These are phyloP conservation scores for Coniochaeta sp. DNA, from an alignment of 2,329 filamentous ascomycete species.

Conservation along the genomic window DNA sequence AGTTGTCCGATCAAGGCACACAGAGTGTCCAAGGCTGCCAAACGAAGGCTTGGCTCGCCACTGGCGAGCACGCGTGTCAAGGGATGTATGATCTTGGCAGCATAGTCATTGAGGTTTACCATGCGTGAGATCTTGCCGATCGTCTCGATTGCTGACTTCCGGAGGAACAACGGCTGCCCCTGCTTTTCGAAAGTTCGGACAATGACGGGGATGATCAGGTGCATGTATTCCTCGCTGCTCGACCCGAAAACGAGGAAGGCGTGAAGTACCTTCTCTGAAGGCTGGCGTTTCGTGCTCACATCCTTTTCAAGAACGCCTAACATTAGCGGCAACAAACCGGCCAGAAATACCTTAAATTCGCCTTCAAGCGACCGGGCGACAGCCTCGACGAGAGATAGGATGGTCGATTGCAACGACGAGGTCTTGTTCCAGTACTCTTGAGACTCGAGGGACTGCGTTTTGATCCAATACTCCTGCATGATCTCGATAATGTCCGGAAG, in stretches of 20 bases:
- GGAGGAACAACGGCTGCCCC: conserved; percentile 68
- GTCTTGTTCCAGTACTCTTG: conserved; percentile 86
- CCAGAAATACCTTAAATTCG: conserved; percentile 95
- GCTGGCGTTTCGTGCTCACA: conserved; percentile 61
- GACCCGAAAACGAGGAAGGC: conserved; percentile 94
- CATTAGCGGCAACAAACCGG: conserved; percentile 84
- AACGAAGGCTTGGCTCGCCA: conserved; percentile 64
- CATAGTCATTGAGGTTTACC: conserved; percentile 95
- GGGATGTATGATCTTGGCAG: conserved; percentile 92
- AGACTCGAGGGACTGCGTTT: conserved; percentile 70
- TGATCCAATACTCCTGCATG: conserved; percentile 85
- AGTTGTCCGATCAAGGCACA: conserved; percentile 95
- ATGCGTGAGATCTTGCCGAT: conserved; percentile 90
- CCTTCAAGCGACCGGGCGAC: conserved; percentile 91
- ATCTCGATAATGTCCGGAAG: conserved; percentile 79
- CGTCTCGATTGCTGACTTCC: conserved; percentile 87
- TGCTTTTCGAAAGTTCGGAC: conserved; percentile 90
- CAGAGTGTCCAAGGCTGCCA: conserved; percentile 84
- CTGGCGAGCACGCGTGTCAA: conserved; percentile 73
- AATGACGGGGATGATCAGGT: conserved; percentile 92
- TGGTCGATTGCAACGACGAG: conserved; percentile 78
- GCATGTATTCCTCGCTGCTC: conserved; percentile 98
- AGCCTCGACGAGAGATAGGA: conserved; percentile 84
- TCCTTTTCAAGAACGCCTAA: conserved; percentile 89
- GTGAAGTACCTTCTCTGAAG: conserved; percentile 86